phyloP scores from a whole-genome alignment of 768 basidiomycete species.

The Suillus spraguei region DNA sequence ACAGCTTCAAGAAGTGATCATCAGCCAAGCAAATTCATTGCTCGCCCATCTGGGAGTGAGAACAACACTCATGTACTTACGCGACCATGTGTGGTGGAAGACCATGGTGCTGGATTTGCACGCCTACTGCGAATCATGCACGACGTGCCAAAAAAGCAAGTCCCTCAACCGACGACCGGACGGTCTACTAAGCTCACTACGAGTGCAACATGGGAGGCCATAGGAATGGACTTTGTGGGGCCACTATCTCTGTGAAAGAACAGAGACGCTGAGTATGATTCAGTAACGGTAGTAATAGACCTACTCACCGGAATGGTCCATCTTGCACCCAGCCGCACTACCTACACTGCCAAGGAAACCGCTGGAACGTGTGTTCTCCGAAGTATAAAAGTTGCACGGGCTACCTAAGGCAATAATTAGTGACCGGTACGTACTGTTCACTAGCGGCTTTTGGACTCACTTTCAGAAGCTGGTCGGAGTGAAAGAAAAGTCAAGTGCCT shows the following conservation, averaged over 20 bases:
- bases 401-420: conserved; percentile 41
- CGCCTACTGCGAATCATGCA: conserved; percentile 25
- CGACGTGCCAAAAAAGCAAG: conserved; percentile 24
- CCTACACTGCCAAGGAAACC: conserved; percentile 35
- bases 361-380: conserved; percentile 39
- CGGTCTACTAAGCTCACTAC: conserved; percentile 29
- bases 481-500: conserved; percentile 26
- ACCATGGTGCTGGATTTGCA: conserved; percentile 29
- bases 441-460: conserved; percentile 43
- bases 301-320: background rate
- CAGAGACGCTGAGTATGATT: background rate
- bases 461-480: conserved; percentile 28
- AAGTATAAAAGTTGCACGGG: conserved; percentile 41
- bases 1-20: conserved; percentile 33
- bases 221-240: conserved; percentile 28
- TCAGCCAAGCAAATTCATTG: conserved; percentile 38
- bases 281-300: background rate
- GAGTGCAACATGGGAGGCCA: conserved; percentile 37
- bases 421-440: conserved; percentile 46
- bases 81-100: conserved; percentile 27
- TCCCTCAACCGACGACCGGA: conserved; percentile 27
- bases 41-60: conserved; percentile 38
- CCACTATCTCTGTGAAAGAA: background rate
- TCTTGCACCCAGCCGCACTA: background rate
- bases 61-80: conserved; percentile 36